Conservation (phyloP, 225 moss, liverwort and hornwort species). For the Lunularia cruciata region DNA sequence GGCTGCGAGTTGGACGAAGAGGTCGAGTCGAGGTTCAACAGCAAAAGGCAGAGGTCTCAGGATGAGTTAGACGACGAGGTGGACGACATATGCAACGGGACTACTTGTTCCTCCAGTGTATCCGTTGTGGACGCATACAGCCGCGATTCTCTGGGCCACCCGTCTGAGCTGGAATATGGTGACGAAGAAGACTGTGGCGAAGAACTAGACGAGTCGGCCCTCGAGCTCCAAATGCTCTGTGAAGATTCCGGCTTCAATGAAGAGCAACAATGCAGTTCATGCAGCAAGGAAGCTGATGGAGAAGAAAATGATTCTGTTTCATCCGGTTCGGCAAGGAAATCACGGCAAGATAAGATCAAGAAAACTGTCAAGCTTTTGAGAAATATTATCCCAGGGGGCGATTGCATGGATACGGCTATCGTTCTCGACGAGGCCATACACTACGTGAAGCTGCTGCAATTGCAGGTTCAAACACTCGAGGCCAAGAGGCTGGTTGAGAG, state of each 20-base stretch:
- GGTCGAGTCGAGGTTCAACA: conserved; percentile 23
- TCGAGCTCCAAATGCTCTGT: conserved; percentile 50
- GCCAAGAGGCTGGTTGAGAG: conserved; percentile 40
- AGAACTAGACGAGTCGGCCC: conserved; percentile 22
- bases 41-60: conserved; percentile 29
- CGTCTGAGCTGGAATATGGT: background rate
- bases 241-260: conserved; percentile 33
- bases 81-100: background rate
- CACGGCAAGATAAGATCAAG: conserved; percentile 37
- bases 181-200: conserved; percentile 6
- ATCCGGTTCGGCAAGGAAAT: conserved; percentile 39
- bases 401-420: conserved; percentile 85
- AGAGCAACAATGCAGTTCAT: conserved; percentile 33
- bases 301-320: conserved; percentile 25
- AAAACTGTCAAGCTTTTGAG: conserved; percentile 42
- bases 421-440: conserved; percentile 95
- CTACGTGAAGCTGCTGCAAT: conserved; percentile 87
- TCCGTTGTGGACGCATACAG: conserved; percentile 13
- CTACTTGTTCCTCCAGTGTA: background rate
- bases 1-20: conserved; percentile 28
- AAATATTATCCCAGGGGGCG: conserved; percentile 73
- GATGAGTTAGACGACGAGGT: conserved; percentile 8
- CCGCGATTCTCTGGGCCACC: conserved; percentile 9
- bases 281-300: conserved; percentile 32
- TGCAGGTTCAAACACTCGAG: conserved; percentile 87